These are phyloP conservation scores for Chondrus crispus DNA, from an alignment of 23 red algal species.

Conservation along the genomic window DNA sequence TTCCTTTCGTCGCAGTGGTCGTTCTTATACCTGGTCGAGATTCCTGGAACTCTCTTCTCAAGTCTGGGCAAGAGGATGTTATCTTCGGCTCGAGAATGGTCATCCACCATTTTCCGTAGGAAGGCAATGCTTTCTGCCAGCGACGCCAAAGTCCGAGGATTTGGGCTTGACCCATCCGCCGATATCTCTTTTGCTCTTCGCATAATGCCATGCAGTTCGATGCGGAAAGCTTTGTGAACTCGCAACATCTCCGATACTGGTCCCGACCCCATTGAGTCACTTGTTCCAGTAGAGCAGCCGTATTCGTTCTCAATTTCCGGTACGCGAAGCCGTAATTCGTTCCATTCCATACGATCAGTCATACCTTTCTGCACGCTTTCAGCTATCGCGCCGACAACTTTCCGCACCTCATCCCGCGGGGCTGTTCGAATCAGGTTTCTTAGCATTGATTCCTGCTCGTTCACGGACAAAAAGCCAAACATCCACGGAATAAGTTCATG, in stretches of 20 bases:
- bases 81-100: constrained; percentile 96
- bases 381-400: constrained; percentile 30
- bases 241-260: constrained; percentile 88
- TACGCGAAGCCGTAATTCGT: constrained; percentile 81
- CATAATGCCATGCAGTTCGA: constrained; percentile 79
- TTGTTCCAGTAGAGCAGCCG: constrained; percentile 24
- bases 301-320: constrained; percentile 70
- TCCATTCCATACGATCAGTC: constrained; percentile 76
- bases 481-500: constrained; percentile 95
- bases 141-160: constrained; percentile 68
- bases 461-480: constrained; percentile 66
- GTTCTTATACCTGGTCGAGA: constrained; percentile 76
- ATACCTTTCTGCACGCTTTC: constrained; percentile 58
- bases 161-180: constrained; percentile 50
- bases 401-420: constrained; percentile 43
- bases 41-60: constrained; percentile 70
- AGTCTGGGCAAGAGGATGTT: constrained; percentile 80
- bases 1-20: constrained; percentile 86
- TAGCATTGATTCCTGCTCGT: constrained; percentile 88
- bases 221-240: constrained; percentile 97
- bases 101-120: constrained; percentile 83
- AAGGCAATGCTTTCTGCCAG: constrained; percentile 76
- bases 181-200: constrained; percentile 43
- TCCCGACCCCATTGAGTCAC: constrained; percentile 46
- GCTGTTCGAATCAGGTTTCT: constrained; percentile 73